These are phyloP conservation scores for Russula lepida DNA, from an alignment of 768 basidiomycete species.

Conservation along the genomic window DNA sequence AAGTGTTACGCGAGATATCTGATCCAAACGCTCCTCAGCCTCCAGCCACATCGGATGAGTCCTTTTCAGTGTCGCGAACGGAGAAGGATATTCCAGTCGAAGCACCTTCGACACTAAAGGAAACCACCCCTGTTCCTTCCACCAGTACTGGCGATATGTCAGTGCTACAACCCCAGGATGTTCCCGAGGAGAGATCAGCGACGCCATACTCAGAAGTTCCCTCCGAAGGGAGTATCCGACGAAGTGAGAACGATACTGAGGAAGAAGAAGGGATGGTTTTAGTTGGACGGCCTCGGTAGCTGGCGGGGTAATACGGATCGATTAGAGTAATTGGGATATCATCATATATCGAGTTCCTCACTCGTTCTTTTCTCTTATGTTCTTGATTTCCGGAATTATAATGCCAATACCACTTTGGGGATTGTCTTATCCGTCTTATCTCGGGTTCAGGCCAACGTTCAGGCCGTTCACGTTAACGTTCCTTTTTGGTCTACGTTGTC, in stretches of 20 bases:
- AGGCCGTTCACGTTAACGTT: no score
- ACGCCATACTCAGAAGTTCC: constrained; percentile 27
- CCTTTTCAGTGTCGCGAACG: background rate
- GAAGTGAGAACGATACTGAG: constrained; percentile 69
- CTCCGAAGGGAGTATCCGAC: constrained; percentile 28
- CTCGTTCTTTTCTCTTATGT: background rate
- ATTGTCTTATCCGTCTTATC: background rate
- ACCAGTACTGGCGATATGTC: background rate
- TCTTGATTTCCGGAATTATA: constrained; percentile 2
- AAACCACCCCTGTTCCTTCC: constrained; percentile 8
- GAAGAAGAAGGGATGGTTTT: constrained; percentile 80
- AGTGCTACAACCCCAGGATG: background rate
- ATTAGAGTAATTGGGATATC: background rate
- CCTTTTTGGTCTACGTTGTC: no score
- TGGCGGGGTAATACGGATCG: background rate
- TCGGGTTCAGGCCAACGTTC: background rate
- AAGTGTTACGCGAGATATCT: constrained; percentile 70
- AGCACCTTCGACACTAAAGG: background rate
- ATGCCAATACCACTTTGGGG: background rate
- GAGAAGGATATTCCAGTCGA: background rate
- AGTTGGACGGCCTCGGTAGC: constrained; percentile 47
- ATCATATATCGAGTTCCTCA: constrained; percentile 1
- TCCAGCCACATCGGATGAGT: background rate
- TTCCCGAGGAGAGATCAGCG: constrained; percentile 8
- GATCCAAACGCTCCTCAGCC: constrained; percentile 33